Evolutionary conservation across 805 yeast genomes (phyloP).

Genomic region (Barnettozyma salicaria): DNA sequence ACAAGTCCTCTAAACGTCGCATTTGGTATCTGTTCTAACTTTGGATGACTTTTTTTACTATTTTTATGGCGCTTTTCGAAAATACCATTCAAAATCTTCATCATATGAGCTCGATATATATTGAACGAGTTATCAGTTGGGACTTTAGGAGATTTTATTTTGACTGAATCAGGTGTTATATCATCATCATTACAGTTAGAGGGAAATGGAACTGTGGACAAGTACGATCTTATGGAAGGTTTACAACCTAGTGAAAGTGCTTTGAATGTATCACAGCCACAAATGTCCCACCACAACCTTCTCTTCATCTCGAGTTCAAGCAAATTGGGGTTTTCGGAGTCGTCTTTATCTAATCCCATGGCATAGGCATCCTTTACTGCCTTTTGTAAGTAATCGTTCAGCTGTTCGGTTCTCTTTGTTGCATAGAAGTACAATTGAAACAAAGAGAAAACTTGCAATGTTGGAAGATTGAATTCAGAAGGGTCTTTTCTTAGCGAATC

Average conservation of each 20-base stretch:
- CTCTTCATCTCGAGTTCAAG: conserved; percentile 28
- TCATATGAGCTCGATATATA: conserved; percentile 24
- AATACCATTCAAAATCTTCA: conserved; percentile 25
- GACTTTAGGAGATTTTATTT: conserved; percentile 15
- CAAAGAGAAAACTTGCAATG: conserved; percentile 25
- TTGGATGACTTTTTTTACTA: conserved; percentile 11
- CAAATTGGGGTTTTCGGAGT: conserved; percentile 20
- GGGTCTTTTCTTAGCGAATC: conserved; percentile 15
- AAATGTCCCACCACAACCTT: conserved; percentile 29
- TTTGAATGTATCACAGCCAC: conserved; percentile 27
- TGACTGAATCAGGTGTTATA: conserved; percentile 22
- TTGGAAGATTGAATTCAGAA: conserved; percentile 15
- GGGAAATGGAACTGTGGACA: conserved; percentile 28
- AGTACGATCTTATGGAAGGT: conserved; percentile 21
- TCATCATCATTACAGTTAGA: conserved; percentile 29
- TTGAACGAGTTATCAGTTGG: conserved; percentile 28
- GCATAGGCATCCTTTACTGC: conserved; percentile 22
- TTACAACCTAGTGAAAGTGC: conserved; percentile 22
- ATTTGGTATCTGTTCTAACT: conserved; percentile 18
- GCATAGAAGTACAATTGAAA: conserved; percentile 27
- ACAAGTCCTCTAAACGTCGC: conserved; percentile 22
- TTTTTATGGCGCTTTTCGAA: conserved; percentile 22
- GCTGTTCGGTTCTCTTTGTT: conserved; percentile 24
- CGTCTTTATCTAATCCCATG: conserved; percentile 25
- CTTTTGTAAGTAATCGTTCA: conserved; percentile 21